Evolutionary conservation across 495 filamentous ascomycete genomes (phyloP), one percentile per base, ranked within the genome.

Genomic region (Neurospora sp.): DNA sequence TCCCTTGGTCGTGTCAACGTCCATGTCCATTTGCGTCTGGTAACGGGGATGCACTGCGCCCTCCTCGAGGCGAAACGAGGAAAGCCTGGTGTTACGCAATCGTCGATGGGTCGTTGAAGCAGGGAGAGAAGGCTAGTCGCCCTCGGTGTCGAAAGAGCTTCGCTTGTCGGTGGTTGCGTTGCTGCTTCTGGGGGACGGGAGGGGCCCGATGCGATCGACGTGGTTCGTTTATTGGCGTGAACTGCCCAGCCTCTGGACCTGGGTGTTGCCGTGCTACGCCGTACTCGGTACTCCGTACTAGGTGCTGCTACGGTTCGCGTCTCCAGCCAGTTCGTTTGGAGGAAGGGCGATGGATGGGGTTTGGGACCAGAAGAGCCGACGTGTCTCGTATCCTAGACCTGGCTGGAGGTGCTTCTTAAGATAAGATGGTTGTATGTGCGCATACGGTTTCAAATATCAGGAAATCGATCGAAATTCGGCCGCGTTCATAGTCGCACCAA

Each of bases 21-120:
- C 79, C 76, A 79, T 38, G 20, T 76, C 79, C 79, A 79, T 81
- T 68, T 71, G 14, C 53, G 53, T 66, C 27, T 70, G 76, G 59
- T 70, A 31, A 68, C 35, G 31, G 42, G 20, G 38, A 42, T 6
- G 70, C 61, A n/a, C 31, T 35, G 53, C 53, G 53, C 31, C 40
- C 20, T 40, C 18, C 31, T 37, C 42, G 42, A 68, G 70, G 53
- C 35, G 5, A 48, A 70, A 31, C 18, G 38, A 40, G 40, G 40
- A 35, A n/a, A 22, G 40, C 10, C 69, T 35, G 53, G 20, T n/a
- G 70, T 71, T 61, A 35, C 31, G 22, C 42, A 59, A 66, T 27
- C 42, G 38, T 71, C 42, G 20, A 35, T 66, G 27, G 42, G 38
- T 10, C 66, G 31, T 69, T 37, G 44, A 18, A 59, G 31, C 31